These are phyloP conservation scores for Monilinia laxa DNA, from an alignment of 2,329 filamentous ascomycete species.

Conservation along the genomic window DNA sequence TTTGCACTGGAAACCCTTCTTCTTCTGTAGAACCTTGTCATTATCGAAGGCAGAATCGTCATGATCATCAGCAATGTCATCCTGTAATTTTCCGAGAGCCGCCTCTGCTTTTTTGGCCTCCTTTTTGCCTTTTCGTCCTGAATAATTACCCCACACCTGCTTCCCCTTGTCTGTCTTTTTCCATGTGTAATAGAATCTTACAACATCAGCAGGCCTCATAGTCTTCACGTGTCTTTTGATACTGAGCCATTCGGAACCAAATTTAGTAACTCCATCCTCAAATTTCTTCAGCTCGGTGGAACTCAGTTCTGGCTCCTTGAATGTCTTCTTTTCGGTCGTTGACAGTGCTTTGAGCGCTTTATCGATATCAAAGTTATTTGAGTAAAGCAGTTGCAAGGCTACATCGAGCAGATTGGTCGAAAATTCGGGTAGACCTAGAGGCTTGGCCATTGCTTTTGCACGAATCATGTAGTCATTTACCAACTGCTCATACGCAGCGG, in stretches of 20 bases:
- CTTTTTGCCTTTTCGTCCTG: slow-evolving; percentile 86
- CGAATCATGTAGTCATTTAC: slow-evolving; percentile 72
- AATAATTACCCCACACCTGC: slow-evolving; percentile 86
- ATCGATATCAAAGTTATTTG: slow-evolving; percentile 68
- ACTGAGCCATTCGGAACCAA: slow-evolving; percentile 82
- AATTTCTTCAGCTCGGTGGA: slow-evolving; percentile 83
- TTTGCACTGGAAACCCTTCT: slow-evolving; percentile 87
- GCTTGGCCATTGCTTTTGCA: slow-evolving; percentile 55
- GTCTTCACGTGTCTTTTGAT: slow-evolving; percentile 86
- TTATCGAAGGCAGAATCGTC: slow-evolving; percentile 97
- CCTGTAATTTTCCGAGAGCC: slow-evolving; percentile 72
- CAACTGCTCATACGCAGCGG: slow-evolving; percentile 46
- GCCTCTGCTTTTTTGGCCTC: slow-evolving; percentile 74
- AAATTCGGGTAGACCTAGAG: slow-evolving; percentile 67
- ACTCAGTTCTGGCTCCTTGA: slow-evolving; percentile 82
- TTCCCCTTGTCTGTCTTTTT: slow-evolving; percentile 87
- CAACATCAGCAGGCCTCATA: slow-evolving; percentile 74
- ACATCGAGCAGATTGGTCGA: slow-evolving; percentile 89
- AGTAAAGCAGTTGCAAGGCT: slow-evolving; percentile 71
- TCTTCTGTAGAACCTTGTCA: slow-evolving; percentile 72
- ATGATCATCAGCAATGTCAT: slow-evolving; percentile 87
- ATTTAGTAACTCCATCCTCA: slow-evolving; percentile 86
- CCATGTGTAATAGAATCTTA: slow-evolving; percentile 96
- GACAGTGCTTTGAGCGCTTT: slow-evolving; percentile 69
- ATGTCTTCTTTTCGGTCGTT: slow-evolving; percentile 64